Evolutionary conservation across 306 rosid species (phyloP), one percentile per base, ranked within the genome.

Genomic region (Medicago truncatula): DNA sequence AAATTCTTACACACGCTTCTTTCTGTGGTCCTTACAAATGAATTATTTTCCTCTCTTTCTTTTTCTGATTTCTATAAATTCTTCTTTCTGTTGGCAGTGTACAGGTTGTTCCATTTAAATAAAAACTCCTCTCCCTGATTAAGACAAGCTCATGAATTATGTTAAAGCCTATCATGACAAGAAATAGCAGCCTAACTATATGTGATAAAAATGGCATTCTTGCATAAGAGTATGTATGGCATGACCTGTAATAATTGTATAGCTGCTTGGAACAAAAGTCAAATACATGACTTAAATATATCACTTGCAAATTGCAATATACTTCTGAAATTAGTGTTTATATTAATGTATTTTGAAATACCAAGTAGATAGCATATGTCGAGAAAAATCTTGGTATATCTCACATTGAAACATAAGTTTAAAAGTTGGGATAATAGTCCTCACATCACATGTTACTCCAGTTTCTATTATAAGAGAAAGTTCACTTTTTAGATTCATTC

Each of bases 181-280:
- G 28, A 74, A 74, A 58, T 60, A 44, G 18, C 1, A 74, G n/a
- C 60, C 31, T 44, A 44, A 60, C 38, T 54, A 18, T 6, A 38
- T 71, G 28, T 67, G 73, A 46, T 44, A 46, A 23, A 66, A 40
- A 40, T 66, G 38, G 54, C 16, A 67, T 7, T 67, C 72, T 43
- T 67, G 39, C 7, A 67, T 14, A 43, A 40, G 39, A 8, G 23
- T 54, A 53, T 18, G 23, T 18, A 54, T 18, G 60, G 12, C 60
- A 54, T 28, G 28, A 54, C 60, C 23, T 18, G 2, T 18, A 18
- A 54, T 54, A 53, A 8, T 53, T 17, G 17, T 54, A 54, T 17
- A 18, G 13, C 23, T 17, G 28, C 60, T 18, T 18, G 4, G 60
- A 8, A 54, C 59, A 54, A 54, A 18, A 18, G 60, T 18, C 0